Evolutionary conservation across 768 basidiomycete genomes (phyloP).

Genomic region (Agrocybe pediades): DNA sequence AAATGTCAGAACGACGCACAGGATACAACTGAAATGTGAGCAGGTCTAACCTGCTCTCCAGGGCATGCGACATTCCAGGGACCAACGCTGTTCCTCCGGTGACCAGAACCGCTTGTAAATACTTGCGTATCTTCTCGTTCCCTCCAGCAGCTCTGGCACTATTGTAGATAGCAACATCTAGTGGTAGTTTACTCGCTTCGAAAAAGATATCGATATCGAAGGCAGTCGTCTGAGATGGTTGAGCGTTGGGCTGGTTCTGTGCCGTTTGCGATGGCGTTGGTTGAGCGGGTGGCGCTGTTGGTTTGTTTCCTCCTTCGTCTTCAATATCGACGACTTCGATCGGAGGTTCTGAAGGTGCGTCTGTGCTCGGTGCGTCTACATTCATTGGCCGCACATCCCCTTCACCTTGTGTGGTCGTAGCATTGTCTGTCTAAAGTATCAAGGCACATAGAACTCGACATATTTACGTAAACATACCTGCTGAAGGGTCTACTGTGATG

Average conservation of each 20-base stretch:
- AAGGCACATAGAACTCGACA: background rate
- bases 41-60: constrained; percentile 76
- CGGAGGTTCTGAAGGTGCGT: constrained; percentile 29
- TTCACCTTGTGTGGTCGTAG: constrained; percentile 20
- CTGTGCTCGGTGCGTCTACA: constrained; percentile 18
- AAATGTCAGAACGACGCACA: background rate
- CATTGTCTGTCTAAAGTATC: too few relatives aligned
- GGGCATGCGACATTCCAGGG: constrained; percentile 81
- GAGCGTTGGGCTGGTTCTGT: constrained; percentile 10
- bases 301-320: constrained; percentile 37
- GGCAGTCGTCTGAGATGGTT: constrained; percentile 14
- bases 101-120: constrained; percentile 84
- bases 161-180: constrained; percentile 93
- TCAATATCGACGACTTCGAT: constrained; percentile 54
- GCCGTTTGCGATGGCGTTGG: constrained; percentile 13
- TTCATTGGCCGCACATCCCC: constrained; percentile 25
- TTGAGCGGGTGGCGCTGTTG: constrained; percentile 12
- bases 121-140: constrained; percentile 88
- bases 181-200: constrained; percentile 87
- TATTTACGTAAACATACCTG: constrained; percentile 15
- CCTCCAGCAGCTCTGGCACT: constrained; percentile 85
- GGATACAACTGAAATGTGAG: background rate
- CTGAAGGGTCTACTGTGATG: constrained; percentile 7
- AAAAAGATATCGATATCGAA: constrained; percentile 68
- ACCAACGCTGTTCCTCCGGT: constrained; percentile 84